phyloP scores from a whole-genome alignment of 176 grass and related monocot species.

The Oryza meyeriana region DNA sequence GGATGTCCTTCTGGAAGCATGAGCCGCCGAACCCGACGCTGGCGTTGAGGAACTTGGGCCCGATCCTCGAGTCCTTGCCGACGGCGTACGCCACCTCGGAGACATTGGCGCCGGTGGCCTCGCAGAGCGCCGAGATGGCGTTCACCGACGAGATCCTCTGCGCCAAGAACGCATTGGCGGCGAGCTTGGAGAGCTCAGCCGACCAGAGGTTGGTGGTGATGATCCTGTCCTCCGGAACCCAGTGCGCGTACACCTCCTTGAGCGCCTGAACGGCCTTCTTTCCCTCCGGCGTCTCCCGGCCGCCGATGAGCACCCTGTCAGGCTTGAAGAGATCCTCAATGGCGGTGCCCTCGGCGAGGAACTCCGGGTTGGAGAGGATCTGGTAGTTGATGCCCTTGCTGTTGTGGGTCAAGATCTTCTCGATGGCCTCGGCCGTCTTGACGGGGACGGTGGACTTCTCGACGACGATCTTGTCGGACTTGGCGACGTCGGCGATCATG shows the following conservation, averaged over 20 bases:
- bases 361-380: slow-evolving; percentile 96
- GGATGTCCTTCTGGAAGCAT: slow-evolving; percentile 94
- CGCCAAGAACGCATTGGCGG: slow-evolving; percentile 77
- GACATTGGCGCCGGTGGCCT: slow-evolving; percentile 83
- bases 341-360: slow-evolving; percentile 81
- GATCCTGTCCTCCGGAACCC: slow-evolving; percentile 88
- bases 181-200: slow-evolving; percentile 84
- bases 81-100: slow-evolving; percentile 72
- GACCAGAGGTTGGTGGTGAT: slow-evolving; percentile 94
- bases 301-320: slow-evolving; percentile 82
- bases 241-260: slow-evolving; percentile 81
- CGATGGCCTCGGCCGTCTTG: slow-evolving; percentile 88
- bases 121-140: slow-evolving; percentile 83
- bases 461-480: slow-evolving; percentile 90
- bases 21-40: slow-evolving; percentile 87
- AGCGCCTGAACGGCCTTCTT: slow-evolving; percentile 70
- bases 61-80: slow-evolving; percentile 80
- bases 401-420: slow-evolving; percentile 96
- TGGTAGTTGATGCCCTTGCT: slow-evolving; percentile 96
- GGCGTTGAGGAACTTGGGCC: slow-evolving; percentile 85
- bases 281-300: slow-evolving; percentile 76
- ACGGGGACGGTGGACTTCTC: slow-evolving; percentile 96
- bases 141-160: slow-evolving; percentile 97
- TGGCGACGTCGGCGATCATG: slow-evolving; percentile 89
- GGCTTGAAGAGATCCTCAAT: slow-evolving; percentile 79